Evolutionary conservation across 495 filamentous ascomycete genomes (phyloP).

Genomic region (Penicillium bialowiezense): DNA sequence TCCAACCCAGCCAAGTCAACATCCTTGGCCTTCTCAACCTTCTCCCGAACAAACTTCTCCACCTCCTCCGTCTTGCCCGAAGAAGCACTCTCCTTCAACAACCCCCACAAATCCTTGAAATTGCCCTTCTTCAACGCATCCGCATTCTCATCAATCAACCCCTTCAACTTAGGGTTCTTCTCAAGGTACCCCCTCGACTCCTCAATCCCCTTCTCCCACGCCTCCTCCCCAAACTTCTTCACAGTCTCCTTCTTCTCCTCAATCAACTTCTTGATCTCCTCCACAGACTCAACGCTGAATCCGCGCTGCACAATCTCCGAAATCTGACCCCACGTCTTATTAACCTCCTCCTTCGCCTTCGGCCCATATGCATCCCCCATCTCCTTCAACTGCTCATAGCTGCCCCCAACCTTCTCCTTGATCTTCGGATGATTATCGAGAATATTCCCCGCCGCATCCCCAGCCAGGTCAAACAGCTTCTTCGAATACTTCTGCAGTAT

Average conservation of each 20-base stretch:
- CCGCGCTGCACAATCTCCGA: slow-evolving; percentile 53
- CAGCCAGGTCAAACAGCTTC: slow-evolving; percentile 51
- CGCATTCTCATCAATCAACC: slow-evolving; percentile 59
- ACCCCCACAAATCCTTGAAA: slow-evolving; percentile 49
- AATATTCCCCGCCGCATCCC: slow-evolving; percentile 54
- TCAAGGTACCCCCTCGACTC: slow-evolving; percentile 61
- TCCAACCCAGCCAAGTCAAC: slow-evolving; percentile 37
- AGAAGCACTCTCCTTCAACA: slow-evolving; percentile 51
- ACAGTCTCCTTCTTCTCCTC: slow-evolving; percentile 62
- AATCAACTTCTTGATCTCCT: slow-evolving; percentile 57
- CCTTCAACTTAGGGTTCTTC: slow-evolving; percentile 63
- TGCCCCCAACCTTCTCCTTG: slow-evolving; percentile 64
- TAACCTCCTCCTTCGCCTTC: slow-evolving; percentile 65
- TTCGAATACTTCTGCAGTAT: slow-evolving; percentile 51
- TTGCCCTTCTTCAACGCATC: slow-evolving; percentile 59
- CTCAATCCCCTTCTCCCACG: slow-evolving; percentile 61
- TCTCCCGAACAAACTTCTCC: slow-evolving; percentile 56
- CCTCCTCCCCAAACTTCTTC: slow-evolving; percentile 58
- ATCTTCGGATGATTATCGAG: slow-evolving; percentile 63
- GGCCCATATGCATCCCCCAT: slow-evolving; percentile 63
- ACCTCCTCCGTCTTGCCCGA: slow-evolving; percentile 53
- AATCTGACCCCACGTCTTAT: slow-evolving; percentile 62
- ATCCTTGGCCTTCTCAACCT: slow-evolving; percentile 51
- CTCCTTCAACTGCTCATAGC: slow-evolving; percentile 58
- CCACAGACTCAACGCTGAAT: slow-evolving; percentile 42